A percentile compares a stretch with the other conserved stretches of the same genome.
Evolutionary conservation across 805 yeast species (phyloP).

Genomic region (Candida silvicultrix): DNA sequence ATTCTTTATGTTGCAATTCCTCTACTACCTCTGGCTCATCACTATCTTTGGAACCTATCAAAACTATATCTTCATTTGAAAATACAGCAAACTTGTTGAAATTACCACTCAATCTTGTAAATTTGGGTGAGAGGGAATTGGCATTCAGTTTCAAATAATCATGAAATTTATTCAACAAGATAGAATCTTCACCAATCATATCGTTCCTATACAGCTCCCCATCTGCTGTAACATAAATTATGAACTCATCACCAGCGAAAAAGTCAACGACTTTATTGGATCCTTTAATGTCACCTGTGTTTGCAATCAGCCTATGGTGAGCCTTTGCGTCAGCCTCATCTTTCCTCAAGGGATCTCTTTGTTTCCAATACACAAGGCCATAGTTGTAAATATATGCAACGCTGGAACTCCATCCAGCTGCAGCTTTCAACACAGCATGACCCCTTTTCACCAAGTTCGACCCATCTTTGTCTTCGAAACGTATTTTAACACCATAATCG

Average conservation of each 20-base stretch:
- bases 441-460: conserved; percentile 22
- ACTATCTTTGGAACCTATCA: conserved; percentile 12
- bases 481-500: conserved; percentile 36
- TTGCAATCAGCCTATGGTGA: conserved; percentile 33
- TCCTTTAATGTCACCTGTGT: conserved; percentile 29
- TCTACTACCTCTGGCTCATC: conserved; percentile 29
- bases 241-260: conserved; percentile 43
- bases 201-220: conserved; percentile 29
- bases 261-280: conserved; percentile 42
- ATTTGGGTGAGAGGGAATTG: conserved; percentile 22
- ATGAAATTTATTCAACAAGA: conserved; percentile 26
- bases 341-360: conserved; percentile 24
- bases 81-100: conserved; percentile 49
- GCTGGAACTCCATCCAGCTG: conserved; percentile 65
- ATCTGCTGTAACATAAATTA: conserved; percentile 41
- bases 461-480: conserved; percentile 25
- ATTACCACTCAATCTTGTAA: conserved; percentile 49
- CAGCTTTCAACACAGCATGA: conserved; percentile 36
- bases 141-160: conserved; percentile 22
- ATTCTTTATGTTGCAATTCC: conserved; percentile 39
- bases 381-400: conserved; percentile 40
- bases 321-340: conserved; percentile 30
- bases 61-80: conserved; percentile 36
- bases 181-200: conserved; percentile 13
- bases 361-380: conserved; percentile 57